Conservation (phyloP, 73 alveolate species). For the Paramecium sexaurelia region DNA sequence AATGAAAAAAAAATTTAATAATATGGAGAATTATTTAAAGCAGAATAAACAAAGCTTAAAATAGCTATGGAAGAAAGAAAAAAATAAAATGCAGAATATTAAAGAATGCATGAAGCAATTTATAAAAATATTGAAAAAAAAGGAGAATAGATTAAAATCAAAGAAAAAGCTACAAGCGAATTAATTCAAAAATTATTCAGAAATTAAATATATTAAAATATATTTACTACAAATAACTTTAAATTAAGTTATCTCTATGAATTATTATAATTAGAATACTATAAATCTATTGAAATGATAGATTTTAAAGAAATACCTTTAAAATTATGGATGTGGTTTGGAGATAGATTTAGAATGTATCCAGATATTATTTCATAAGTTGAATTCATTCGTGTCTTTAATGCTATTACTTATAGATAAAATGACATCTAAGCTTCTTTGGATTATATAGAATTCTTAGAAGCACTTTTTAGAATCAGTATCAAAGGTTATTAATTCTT, state of each 20-base stretch:
- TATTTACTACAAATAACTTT: not conserved
- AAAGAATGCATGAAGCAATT: constrained; percentile 1
- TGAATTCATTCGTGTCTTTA: constrained; percentile 26
- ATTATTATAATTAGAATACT: not conserved
- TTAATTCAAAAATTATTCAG: not conserved
- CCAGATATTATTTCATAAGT: not conserved
- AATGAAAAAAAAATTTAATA: constrained; percentile 34
- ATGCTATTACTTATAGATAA: constrained; percentile 10
- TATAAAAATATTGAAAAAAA: constrained; percentile 10
- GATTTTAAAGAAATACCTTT: constrained; percentile 4
- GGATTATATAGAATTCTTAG: constrained; percentile 19
- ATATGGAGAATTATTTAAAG: constrained; percentile 24
- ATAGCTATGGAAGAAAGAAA: constrained; percentile 1
- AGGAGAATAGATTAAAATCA: constrained; percentile 14
- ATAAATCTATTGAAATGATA: not conserved
- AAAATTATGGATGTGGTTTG: constrained; percentile 57
- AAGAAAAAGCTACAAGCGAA: constrained; percentile 32
- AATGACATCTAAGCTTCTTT: not conserved
- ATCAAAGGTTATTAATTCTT: constrained; percentile 45
- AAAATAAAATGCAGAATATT: not conserved
- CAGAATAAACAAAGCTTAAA: not conserved
- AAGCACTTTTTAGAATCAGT: constrained; percentile 27
- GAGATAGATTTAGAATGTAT: constrained; percentile 45
- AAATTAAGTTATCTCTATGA: constrained; percentile 47
- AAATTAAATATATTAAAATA: not conserved